Conservation (phyloP, 2,329 filamentous ascomycete species). For the Trichoderma sp. region DNA sequence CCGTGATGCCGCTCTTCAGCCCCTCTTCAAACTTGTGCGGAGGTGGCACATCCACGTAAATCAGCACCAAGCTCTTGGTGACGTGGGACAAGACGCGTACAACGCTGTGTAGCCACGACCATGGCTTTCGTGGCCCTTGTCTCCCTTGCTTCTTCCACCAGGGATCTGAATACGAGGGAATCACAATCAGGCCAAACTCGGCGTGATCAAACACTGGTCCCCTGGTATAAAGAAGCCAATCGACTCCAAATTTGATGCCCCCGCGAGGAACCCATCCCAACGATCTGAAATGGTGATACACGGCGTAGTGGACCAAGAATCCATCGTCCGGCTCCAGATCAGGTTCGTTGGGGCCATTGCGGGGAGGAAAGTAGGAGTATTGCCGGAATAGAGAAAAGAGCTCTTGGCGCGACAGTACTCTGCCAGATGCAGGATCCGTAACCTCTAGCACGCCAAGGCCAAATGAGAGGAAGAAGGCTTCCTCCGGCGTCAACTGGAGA, state of each 20-base stretch:
- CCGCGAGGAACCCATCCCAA: conserved; percentile 92
- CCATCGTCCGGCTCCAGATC: conserved; percentile 73
- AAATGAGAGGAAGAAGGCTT: conserved; percentile 89
- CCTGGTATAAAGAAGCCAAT: conserved; percentile 91
- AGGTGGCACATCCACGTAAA: conserved; percentile 88
- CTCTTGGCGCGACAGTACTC: conserved; percentile 55
- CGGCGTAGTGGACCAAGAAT: conserved; percentile 84
- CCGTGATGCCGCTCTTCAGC: conserved; percentile 60
- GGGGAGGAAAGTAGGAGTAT: conserved; percentile 70
- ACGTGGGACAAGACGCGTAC: conserved; percentile 90
- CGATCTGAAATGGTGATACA: conserved; percentile 95
- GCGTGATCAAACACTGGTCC: conserved; percentile 95
- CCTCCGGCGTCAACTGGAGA: conserved; percentile 87
- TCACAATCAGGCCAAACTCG: conserved; percentile 83
- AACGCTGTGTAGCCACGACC: conserved; percentile 86
- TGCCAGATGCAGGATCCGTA: conserved; percentile 51
- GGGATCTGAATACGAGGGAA: conserved; percentile 78
- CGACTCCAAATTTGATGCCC: conserved; percentile 92
- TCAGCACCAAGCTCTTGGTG: conserved; percentile 83
- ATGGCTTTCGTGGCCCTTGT: conserved; percentile 56
- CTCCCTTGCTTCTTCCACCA: conserved; percentile 69
- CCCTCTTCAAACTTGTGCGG: conserved; percentile 56
- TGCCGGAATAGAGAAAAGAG: conserved; percentile 70
- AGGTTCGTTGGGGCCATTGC: conserved; percentile 40
- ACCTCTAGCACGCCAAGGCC: conserved; percentile 75